These are phyloP conservation scores for Graphiopsis chlorocephala DNA, from an alignment of 2,329 filamentous ascomycete genomes.

Conservation along the genomic window DNA sequence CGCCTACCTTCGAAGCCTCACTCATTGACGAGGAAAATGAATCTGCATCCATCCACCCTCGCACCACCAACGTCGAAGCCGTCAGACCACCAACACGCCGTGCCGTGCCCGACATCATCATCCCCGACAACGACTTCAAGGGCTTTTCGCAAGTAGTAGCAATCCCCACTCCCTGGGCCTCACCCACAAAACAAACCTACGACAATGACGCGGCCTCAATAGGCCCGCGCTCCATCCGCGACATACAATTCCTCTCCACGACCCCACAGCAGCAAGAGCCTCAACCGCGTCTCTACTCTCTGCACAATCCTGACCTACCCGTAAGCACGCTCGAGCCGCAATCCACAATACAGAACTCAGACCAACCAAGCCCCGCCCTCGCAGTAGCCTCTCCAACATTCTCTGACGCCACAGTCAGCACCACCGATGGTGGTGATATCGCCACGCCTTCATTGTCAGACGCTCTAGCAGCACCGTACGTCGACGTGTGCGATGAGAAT, in stretches of 20 bases:
- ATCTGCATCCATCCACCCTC: constrained; percentile 2
- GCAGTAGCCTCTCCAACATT: constrained; percentile 34
- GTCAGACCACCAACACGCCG: constrained; percentile 10
- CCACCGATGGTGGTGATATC: constrained; percentile 25
- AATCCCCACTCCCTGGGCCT: constrained; percentile 1
- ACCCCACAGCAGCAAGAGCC: constrained; percentile 19
- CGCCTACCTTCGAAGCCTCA: constrained; percentile 6
- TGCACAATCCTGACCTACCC: constrained; percentile 18
- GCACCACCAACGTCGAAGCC: background rate
- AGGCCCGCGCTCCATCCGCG: constrained; percentile 6
- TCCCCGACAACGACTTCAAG: background rate
- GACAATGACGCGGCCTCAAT: constrained; percentile 9
- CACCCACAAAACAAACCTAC: background rate
- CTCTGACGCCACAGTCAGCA: constrained; percentile 33
- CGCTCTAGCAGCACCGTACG: background rate
- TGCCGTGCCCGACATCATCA: background rate
- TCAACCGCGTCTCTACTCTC: constrained; percentile 21
- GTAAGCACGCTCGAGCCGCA: constrained; percentile 20
- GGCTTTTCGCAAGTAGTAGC: constrained; percentile 10
- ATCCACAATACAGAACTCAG: constrained; percentile 14
- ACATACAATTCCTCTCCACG: constrained; percentile 15
- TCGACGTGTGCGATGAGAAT: background rate
- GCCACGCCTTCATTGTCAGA: constrained; percentile 24
- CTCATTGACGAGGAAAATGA: constrained; percentile 6
- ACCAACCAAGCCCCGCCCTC: constrained; percentile 17